Conservation (phyloP, 2,329 filamentous ascomycete genomes). For the Ustilaginoidea virens region DNA sequence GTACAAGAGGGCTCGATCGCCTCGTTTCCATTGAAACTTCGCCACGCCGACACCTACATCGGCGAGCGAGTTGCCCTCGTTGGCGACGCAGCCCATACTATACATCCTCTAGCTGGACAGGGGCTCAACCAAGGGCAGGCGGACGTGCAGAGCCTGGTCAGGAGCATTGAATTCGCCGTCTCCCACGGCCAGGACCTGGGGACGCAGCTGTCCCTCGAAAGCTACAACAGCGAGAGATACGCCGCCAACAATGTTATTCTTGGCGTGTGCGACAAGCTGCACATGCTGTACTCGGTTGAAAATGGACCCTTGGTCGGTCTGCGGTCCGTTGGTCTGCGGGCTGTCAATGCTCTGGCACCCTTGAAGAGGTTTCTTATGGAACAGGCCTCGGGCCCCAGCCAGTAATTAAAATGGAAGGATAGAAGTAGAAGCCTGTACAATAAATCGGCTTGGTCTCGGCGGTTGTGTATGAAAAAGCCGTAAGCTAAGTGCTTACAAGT, state of each 20-base stretch:
- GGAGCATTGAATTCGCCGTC: conserved; percentile 61
- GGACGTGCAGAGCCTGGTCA: conserved; percentile 67
- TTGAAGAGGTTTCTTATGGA: conserved; percentile 82
- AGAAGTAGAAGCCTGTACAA: neutral
- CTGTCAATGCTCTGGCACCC: conserved; percentile 58
- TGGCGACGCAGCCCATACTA: conserved; percentile 87
- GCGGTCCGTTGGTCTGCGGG: conserved; percentile 59
- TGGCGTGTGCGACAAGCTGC: conserved; percentile 75
- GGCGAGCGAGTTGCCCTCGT: conserved; percentile 82
- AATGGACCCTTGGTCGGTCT: conserved; percentile 67
- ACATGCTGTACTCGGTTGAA: conserved; percentile 77
- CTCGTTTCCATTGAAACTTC: conserved; percentile 79
- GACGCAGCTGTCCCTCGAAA: conserved; percentile 58
- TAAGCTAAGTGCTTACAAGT: no score
- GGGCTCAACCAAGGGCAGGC: conserved; percentile 87
- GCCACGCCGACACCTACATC: conserved; percentile 88
- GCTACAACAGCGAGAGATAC: conserved; percentile 71
- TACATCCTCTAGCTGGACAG: conserved; percentile 88
- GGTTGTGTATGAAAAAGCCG: no score
- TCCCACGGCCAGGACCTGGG: conserved; percentile 80
- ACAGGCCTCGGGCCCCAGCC: conserved; percentile 41
- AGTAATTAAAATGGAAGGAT: conserved; percentile 22
- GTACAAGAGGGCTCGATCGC: conserved; percentile 72
- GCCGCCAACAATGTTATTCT: conserved; percentile 65
- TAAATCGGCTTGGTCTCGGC: no score